Base-by-base conservation (phyloP, 164 flowering plant species). In the Vitis rupestris region DNA sequence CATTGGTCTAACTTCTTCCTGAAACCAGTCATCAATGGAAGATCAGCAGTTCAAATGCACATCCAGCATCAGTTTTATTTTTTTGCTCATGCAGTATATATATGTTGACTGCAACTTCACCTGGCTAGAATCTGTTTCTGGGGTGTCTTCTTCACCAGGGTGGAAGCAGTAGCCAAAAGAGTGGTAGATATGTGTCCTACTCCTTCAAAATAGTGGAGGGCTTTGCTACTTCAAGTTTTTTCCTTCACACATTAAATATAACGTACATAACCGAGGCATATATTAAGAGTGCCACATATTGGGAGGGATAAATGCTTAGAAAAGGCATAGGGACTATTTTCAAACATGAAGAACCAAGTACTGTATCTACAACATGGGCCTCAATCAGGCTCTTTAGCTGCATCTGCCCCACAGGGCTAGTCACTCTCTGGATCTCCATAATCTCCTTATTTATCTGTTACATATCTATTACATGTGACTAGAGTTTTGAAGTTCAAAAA, bases 111-210 rank as follows among this genome's bases (percentile, higher is more conserved):
- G 96, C 69, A 90, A 74, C 13, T 87, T 85, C 69, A 90, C 90
- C 77, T 81, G 74, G 1, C 75, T 89, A 27, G 88, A 64, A 53
- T 80, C 55, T 55, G 77, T 70, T 82, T 96, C 99, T 0, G 98
- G 98, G 4, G 98, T 95, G 86, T 93, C 99, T 88, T 96, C 98
- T 76, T 96, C 99, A 79, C 99, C 92, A n/a, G 1, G 99, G 98
- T 4, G 99, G 99, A 67, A 95, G 97, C 63, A 96, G 76, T 79
- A 93, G 99, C 98, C 98, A 96, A 75, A 96, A 93, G 63, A 89
- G 87, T 10, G 97, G 85, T 67, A 93, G 79, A 77, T 93, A 92
- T 66, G 60, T 83, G 58, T 93, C 98, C 99, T 97, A 96, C 10
- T 96, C 98, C 44, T 85, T 82, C 68, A 93, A 79, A 72, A 96